Base-by-base conservation (phyloP, 805 yeast species). In the Yarrowia phangngaensis region DNA sequence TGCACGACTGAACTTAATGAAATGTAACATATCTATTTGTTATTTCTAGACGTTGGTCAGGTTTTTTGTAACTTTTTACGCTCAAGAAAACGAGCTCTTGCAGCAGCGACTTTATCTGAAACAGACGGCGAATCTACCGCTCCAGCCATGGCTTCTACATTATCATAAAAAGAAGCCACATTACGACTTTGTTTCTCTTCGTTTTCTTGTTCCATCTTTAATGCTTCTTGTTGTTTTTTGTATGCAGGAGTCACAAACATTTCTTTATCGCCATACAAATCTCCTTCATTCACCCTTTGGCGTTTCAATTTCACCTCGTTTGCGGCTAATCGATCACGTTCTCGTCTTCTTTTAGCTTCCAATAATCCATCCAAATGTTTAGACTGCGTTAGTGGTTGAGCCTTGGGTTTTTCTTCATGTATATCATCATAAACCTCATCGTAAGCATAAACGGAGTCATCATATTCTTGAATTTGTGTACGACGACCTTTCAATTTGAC, bases 181-280 rank as follows among this genome's bases (percentile, higher is more conserved):
- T 13, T 38, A 19, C 45, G 17, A 4, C 8, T 19, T 26, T 54
- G 55, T 12, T 53, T 55, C 32, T 59, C 60, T 12, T 56, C 56
- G 14, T 20, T 34, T 20, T 52, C 45, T 11, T 51, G 50, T 38
- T 38, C 51, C 46, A 41, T 52, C 26, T 59, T 60, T 16, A 62
- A 50, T 34, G 60, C 67, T 28, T 63, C 62, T 53, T 67, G 68
- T 48, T 66, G 66, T 30, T 60, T 60, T 55, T 68, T 67, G 56
- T 78, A 79, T 0, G 72, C 71, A 1, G 66, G 59, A 1, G 80
- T 72, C 8, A 76, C 73, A 61, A 76, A 78, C 19, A 61, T 68
- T 36, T 73, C 74, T 38, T 66, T 70, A 14, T 61, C 71, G 4
- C 58, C 62, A 36, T 55, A 64, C 22, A 60, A 61, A 28, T 66